Evolutionary conservation across 805 yeast species (phyloP), one percentile per base, ranked within the genome.

Genomic region (Torulaspora indica): DNA sequence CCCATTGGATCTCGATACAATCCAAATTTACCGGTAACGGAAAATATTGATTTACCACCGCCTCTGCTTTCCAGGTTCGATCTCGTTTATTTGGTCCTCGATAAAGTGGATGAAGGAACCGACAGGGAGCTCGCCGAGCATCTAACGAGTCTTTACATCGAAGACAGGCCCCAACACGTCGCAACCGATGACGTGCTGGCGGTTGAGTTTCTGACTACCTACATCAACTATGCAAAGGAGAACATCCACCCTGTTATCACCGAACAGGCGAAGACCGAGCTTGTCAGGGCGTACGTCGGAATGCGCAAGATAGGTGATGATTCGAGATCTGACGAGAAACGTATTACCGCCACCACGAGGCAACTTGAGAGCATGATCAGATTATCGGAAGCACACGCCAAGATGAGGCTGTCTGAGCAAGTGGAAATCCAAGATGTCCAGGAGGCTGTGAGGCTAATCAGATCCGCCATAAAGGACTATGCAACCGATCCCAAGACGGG

Each of bases 401-500:
- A 89, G 68, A 86, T 93, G 95, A 79, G 96, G 56, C 72, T 93
- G 24, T 76, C 91, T 1, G 68, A 73, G 1, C 61, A 56, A 0
- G 99, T 93, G 4, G 83, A 81, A 43, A 71, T 85, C 20, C 74
- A 73, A 23, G 99, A 93, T 64, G 98, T 93, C 5, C 74, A 75
- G 48, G 99, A 93, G 63, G 95, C 98, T 0, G 97, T 90, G 2
- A 77, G 99, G 53, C 73, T 93, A 53, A 93, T 91, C 61, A 81
- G 85, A 56, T 78, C 95, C 3, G 99, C 99, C 10, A 86, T 93
- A 53, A 93, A 93, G 64, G 98, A 93, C 52, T 93, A 93, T 63
- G 99, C 99, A 12, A 93, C 96, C 2, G 99, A 93, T 69, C 98
- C 98, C 18, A 72, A 82, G 28, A 91, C 98, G 0, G 99, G 99